These are phyloP conservation scores for Penicillium vulpinum DNA, from an alignment of 2,329 filamentous ascomycete species.

Conservation along the genomic window DNA sequence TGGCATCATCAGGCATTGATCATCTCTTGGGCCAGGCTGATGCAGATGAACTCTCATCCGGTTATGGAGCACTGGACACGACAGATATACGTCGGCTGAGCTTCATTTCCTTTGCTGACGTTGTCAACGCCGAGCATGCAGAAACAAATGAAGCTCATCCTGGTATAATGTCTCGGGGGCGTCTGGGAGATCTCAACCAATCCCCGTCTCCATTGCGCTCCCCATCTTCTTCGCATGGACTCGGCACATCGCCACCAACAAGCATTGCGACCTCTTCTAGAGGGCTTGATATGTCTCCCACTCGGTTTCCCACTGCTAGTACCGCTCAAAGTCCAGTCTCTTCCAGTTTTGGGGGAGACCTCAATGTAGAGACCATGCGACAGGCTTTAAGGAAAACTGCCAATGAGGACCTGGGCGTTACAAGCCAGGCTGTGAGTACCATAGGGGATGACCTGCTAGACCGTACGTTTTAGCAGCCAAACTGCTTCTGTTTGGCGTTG, in stretches of 20 bases:
- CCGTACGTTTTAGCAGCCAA: conserved; percentile 23
- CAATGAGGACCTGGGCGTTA: conserved; percentile 69
- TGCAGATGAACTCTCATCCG: conserved; percentile 67
- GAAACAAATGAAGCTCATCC: conserved; percentile 39
- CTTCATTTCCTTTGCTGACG: conserved; percentile 96
- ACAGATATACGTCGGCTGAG: conserved; percentile 79
- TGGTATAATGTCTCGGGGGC: conserved; percentile 18
- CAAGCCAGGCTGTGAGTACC: conserved; percentile 35
- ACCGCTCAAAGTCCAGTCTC: conserved; percentile 52
- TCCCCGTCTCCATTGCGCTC: conserved; percentile 81
- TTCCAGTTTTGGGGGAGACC: conserved; percentile 60
- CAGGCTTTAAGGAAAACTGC: conserved; percentile 83
- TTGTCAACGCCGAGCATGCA: conserved; percentile 71
- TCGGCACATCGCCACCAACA: conserved; percentile 70
- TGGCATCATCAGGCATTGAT: conserved; percentile 51
- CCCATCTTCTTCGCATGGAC: conserved; percentile 70
- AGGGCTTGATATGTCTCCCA: conserved; percentile 69
- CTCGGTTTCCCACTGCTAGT: conserved; percentile 62
- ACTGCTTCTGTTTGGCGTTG: conserved; percentile 1
- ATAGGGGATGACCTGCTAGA: conserved; percentile 36
- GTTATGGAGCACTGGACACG: conserved; percentile 74
- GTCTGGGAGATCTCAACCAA: conserved; percentile 49
- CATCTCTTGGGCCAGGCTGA: conserved; percentile 31
- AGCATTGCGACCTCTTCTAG: conserved; percentile 75
- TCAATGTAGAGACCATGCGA: conserved; percentile 91